Evolutionary conservation across 2,329 filamentous ascomycete genomes (phyloP), one percentile per base, ranked within the genome.

Genomic region (Fusarium beomiforme): DNA sequence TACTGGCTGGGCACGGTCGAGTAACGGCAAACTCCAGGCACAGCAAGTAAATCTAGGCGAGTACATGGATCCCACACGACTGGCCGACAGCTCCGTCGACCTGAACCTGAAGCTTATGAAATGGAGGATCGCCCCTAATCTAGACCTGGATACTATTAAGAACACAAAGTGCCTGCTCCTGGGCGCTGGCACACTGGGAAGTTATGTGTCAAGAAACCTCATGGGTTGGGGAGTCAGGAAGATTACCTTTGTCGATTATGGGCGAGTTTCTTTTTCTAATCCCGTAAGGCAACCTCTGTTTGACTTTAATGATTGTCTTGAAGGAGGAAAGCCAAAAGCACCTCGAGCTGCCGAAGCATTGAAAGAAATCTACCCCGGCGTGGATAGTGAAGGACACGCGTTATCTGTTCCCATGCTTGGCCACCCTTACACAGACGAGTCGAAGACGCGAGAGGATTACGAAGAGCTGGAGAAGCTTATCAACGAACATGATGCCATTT

Each of bases 81-180:
- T 98, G 21, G 96, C 96, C 24, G 95, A 98, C 78, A 94, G 97
- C 79, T 94, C 95, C 1, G 95, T 98, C 13, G 96, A 99, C 77
- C 87, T 99, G 64, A 99, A 99, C 77, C 86, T 98, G 66, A 98
- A 98, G 82, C 87, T 99, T 63, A 99, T 99, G 91, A 99, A 98
- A 83, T 99, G 96, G 96, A 91, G 96, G 41, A 94, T 99, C 76
- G 93, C 94, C 11, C 96, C 96, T 0, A 91, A 91, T 54, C 87
- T 99, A 42, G 88, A 98, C 78, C 88, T 99, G 13, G 94, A 98
- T 33, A 88, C 89, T 33, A 95, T 98, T 78, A 98, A 97, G 78
- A 88, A 91, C 62, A 95, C 94, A 6, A 97, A 91, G 78, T 99
- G 96, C 78, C 87, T 99, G 19, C 84, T 99, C 5, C 89, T 99